Conservation (phyloP, 768 basidiomycete species). For the Phaeotremella fagi region DNA sequence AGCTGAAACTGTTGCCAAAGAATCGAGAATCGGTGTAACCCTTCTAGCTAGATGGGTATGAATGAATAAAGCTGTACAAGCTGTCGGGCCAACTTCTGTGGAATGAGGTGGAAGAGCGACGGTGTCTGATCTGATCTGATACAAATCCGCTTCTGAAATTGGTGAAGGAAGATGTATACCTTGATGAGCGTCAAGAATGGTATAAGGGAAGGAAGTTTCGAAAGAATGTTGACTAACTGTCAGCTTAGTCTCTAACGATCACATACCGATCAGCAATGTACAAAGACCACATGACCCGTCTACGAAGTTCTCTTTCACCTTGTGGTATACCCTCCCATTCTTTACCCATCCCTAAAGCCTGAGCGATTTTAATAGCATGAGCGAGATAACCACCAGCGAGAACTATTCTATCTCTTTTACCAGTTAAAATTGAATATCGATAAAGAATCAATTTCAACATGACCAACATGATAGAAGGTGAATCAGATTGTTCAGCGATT, state of each 20-base stretch:
- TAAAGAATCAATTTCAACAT: slow-evolving; percentile 33
- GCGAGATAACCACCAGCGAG: slow-evolving; percentile 29
- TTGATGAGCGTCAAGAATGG: slow-evolving; percentile 35
- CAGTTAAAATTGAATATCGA: slow-evolving; percentile 23
- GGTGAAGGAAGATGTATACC: slow-evolving; percentile 33
- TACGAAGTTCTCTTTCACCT: slow-evolving; percentile 33
- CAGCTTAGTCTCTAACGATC: not conserved
- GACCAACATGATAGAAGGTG: slow-evolving; percentile 37
- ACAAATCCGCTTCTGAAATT: slow-evolving; percentile 31
- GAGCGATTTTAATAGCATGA: slow-evolving; percentile 36
- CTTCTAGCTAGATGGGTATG: slow-evolving; percentile 33
- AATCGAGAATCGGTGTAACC: slow-evolving; percentile 36
- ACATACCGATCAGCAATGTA: slow-evolving; percentile 39
- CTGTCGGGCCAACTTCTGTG: slow-evolving; percentile 26
- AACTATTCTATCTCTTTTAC: slow-evolving; percentile 15
- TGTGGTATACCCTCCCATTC: slow-evolving; percentile 38
- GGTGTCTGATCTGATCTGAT: slow-evolving; percentile 19
- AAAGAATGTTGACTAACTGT: slow-evolving; percentile 3
- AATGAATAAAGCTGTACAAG: slow-evolving; percentile 35
- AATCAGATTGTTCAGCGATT: slow-evolving; percentile 33
- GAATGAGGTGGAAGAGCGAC: slow-evolving; percentile 24
- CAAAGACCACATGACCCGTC: slow-evolving; percentile 39
- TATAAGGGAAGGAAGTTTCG: slow-evolving; percentile 35
- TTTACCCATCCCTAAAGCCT: slow-evolving; percentile 33
- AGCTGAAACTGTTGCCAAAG: slow-evolving; percentile 32